phyloP scores from a whole-genome alignment of 345 rosid species.

The Nephelium lappaceum region DNA sequence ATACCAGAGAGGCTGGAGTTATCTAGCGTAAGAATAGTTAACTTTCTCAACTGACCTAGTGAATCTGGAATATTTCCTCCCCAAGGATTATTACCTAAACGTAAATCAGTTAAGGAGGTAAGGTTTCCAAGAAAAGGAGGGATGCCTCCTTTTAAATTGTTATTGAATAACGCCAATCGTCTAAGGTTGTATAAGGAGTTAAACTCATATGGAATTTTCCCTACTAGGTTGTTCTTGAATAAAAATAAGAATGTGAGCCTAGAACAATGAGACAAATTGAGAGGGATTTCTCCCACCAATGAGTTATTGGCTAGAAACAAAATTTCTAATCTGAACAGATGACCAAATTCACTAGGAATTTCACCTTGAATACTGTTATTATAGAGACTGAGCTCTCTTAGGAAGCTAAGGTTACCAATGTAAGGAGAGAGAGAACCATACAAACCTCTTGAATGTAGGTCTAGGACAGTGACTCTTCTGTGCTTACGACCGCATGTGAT shows the following conservation, averaged over 20 bases:
- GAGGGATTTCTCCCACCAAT: slow-evolving; percentile 19
- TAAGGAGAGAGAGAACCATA: slow-evolving; percentile 23
- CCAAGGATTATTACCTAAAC: background rate
- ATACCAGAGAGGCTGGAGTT: slow-evolving; percentile 18
- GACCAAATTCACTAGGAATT: slow-evolving; percentile 25
- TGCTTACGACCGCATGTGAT: slow-evolving; percentile 28
- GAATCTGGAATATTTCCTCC: slow-evolving; percentile 25
- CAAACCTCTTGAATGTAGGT: slow-evolving; percentile 18
- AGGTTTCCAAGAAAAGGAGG: slow-evolving; percentile 25
- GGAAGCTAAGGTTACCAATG: slow-evolving; percentile 21
- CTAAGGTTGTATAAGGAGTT: slow-evolving; percentile 8
- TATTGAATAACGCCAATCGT: background rate
- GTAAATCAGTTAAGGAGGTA: slow-evolving; percentile 12
- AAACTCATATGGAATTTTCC: slow-evolving; percentile 20
- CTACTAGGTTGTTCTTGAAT: background rate
- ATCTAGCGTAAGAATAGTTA: slow-evolving; percentile 10
- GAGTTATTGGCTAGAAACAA: background rate
- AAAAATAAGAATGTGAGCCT: background rate
- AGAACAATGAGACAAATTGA: slow-evolving; percentile 14
- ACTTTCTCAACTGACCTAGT: slow-evolving; percentile 10
- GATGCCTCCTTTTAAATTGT: slow-evolving; percentile 23
- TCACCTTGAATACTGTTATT: slow-evolving; percentile 9
- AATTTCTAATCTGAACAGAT: slow-evolving; percentile 11
- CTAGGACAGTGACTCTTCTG: slow-evolving; percentile 25
- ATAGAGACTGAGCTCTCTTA: slow-evolving; percentile 18